A percentile compares a stretch with the other conserved stretches of the same genome.
phyloP scores from a whole-genome alignment of 495 filamentous ascomycete species.

The Aspergillus conjunctus region DNA sequence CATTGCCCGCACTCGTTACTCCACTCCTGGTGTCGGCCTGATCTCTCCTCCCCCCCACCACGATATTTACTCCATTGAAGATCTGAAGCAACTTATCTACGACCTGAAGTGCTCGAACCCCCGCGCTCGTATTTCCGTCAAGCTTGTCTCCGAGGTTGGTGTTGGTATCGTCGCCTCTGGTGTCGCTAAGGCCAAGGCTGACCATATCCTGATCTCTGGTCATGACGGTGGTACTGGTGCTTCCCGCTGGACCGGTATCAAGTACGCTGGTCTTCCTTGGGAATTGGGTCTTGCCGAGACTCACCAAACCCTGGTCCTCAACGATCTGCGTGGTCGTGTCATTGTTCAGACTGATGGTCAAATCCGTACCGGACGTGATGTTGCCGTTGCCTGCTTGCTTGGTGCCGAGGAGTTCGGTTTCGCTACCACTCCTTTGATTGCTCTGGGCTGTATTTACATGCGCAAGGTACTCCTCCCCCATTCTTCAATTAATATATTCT shows the following conservation, averaged over 20 bases:
- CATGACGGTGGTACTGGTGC: slow-evolving; percentile 98
- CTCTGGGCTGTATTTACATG: slow-evolving; percentile 99
- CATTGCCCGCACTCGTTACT: slow-evolving; percentile 95
- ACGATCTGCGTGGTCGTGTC: slow-evolving; percentile 95
- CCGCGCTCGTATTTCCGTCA: slow-evolving; percentile 92
- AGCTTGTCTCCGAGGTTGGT: slow-evolving; percentile 97
- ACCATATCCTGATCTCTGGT: slow-evolving; percentile 97
- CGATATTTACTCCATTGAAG: slow-evolving; percentile 99
- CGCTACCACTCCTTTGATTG: slow-evolving; percentile 94
- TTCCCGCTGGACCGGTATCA: slow-evolving; percentile 99
- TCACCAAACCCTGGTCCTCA: slow-evolving; percentile 97
- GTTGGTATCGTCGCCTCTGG: slow-evolving; percentile 98
- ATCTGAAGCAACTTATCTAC: slow-evolving; percentile 98
- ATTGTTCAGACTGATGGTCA: slow-evolving; percentile 98
- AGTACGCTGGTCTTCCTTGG: slow-evolving; percentile 98
- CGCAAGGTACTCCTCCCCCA: slow-evolving; percentile 57
- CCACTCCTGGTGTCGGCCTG: slow-evolving; percentile 96
- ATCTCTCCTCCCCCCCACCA: slow-evolving; percentile 99
- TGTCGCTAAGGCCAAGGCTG: slow-evolving; percentile 97
- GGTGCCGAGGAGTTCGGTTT: slow-evolving; percentile 99
- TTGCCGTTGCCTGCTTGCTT: slow-evolving; percentile 94
- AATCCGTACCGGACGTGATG: slow-evolving; percentile 88
- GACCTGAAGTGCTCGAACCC: slow-evolving; percentile 98
- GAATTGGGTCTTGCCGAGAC: slow-evolving; percentile 97
- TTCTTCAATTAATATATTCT: neutral